A percentile compares a stretch with the other conserved stretches of the same genome.
Evolutionary conservation across 2,329 filamentous ascomycete species (phyloP).

Genomic region (Fusarium irregulare): DNA sequence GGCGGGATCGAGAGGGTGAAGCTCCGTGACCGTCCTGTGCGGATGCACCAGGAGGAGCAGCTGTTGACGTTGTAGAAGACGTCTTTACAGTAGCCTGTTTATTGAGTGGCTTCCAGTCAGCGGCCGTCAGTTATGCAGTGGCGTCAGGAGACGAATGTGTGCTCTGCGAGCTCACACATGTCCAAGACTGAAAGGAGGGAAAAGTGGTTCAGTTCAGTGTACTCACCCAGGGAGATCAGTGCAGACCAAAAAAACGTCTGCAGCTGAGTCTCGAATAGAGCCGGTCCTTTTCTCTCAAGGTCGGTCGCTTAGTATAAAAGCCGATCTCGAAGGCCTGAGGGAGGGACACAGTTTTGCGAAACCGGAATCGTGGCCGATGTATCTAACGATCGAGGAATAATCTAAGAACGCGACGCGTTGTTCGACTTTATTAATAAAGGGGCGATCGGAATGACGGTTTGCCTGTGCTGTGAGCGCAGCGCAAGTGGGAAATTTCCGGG

Average conservation of each 20-base stretch:
- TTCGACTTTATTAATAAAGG: slow-evolving; percentile 44
- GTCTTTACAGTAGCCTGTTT: slow-evolving; percentile 61
- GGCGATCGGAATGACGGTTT: slow-evolving; percentile 42
- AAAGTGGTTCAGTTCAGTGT: slow-evolving; percentile 8
- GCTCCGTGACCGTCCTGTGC: slow-evolving; percentile 67
- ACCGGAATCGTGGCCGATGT: slow-evolving; percentile 33
- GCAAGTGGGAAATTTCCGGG: slow-evolving; percentile 42
- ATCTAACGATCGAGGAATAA: slow-evolving; percentile 33
- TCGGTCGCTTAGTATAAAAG: slow-evolving; percentile 41
- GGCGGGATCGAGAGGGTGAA: slow-evolving; percentile 49
- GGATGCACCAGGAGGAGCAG: slow-evolving; percentile 67
- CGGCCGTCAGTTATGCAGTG: slow-evolving; percentile 38
- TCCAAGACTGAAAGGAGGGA: slow-evolving; percentile 23
- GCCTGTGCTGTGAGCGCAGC: slow-evolving; percentile 30
- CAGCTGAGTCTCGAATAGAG: slow-evolving; percentile 64
- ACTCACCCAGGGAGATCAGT: slow-evolving; percentile 68
- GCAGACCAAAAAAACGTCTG: slow-evolving; percentile 70
- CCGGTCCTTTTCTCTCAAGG: slow-evolving; percentile 45
- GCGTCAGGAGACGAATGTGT: slow-evolving; percentile 41
- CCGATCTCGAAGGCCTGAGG: slow-evolving; percentile 41
- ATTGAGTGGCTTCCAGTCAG: slow-evolving; percentile 42
- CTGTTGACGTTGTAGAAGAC: slow-evolving; percentile 64
- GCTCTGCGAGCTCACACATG: slow-evolving; percentile 34
- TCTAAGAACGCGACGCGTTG: slow-evolving; percentile 51
- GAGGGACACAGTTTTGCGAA: slow-evolving; percentile 31